Conservation (phyloP, 2,329 filamentous ascomycete species). For the Delphinella strobiligena region DNA sequence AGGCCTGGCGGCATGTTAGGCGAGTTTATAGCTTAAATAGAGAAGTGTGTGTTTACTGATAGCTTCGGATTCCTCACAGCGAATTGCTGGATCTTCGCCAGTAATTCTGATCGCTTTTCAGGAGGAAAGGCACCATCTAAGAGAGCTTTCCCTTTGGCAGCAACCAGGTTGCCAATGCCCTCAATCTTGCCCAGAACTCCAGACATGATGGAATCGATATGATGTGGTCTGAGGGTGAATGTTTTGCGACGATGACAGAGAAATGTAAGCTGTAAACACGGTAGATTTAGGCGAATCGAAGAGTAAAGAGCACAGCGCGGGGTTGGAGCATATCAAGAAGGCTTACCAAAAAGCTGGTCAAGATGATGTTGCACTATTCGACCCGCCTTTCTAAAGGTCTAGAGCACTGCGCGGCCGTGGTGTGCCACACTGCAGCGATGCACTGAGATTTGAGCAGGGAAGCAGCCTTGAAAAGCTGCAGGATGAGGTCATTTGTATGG, state of each 20-base stretch:
- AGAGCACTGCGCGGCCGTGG: too few relatives aligned
- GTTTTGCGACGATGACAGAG: not conserved
- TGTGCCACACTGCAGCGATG: not conserved
- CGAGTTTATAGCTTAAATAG: not conserved
- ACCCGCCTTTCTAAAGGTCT: too few relatives aligned
- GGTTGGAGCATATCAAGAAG: too few relatives aligned
- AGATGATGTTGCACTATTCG: too few relatives aligned
- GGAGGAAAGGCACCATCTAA: slow-evolving; percentile 48
- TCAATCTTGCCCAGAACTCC: slow-evolving; percentile 17
- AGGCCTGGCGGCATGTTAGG: slow-evolving; percentile 40
- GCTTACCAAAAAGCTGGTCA: too few relatives aligned
- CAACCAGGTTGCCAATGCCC: slow-evolving; percentile 15
- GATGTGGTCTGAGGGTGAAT: slow-evolving; percentile 2
- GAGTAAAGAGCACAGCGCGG: too few relatives aligned
- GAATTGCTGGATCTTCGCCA: slow-evolving; percentile 43
- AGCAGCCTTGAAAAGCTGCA: not conserved
- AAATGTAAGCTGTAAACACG: not conserved
- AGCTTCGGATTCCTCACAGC: slow-evolving; percentile 55
- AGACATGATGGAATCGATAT: slow-evolving; percentile 2
- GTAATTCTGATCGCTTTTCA: slow-evolving; percentile 44
- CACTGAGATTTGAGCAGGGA: not conserved
- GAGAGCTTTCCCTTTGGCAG: slow-evolving; percentile 20
- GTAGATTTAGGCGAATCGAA: too few relatives aligned
- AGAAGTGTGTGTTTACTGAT: slow-evolving; percentile 40
- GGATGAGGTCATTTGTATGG: too few relatives aligned